Base-by-base conservation (phyloP, 371 early-diverging fungal genomes). In the Apophysomyces elegans region DNA sequence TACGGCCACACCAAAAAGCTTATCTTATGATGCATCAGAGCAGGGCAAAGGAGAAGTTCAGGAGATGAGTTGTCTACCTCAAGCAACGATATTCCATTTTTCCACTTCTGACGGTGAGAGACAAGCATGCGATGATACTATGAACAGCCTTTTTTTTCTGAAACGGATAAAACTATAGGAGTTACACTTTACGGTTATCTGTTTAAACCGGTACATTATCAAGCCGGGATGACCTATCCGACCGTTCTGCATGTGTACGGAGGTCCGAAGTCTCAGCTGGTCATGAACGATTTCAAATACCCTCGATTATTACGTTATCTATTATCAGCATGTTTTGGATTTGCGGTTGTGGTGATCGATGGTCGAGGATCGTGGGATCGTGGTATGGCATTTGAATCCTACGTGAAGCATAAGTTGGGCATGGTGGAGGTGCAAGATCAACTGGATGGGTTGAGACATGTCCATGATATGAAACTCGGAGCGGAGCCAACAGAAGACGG, bases 321-420 rank as follows among this genome's bases (percentile, higher is more conserved):
- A 21, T 76, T 91, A 77, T 86, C 89, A 5, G 80, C 83, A 2
- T 74, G 82, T 47, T 77, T 90, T 65, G 91, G 90, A 18, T 88
- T 83, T 80, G 86, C 85, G 1, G 91, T 92, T 0, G 88, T 92
- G 7, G 78, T 91, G 50, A 80, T 94, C 12, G 94, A 94, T 63
- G 86, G 90, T 4, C 86, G 92, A 18, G 94, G 94, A 0, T 88
- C 92, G 1, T 78, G 81, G 16, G 87, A 90, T 59, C 84, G 92
- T 2, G 94, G 94, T 0, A 54, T 87, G 0, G 69, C 58, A n/a
- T 92, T 91, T 68, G 94, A 92, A 64, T 70, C 88, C 0, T 66
- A 71, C 56, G 73, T 94, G 7, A 72, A 81, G 8, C 43, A 73
- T 36, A 75, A 71, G 1, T 68, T 94, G 66, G 93, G 91, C 0